Evolutionary conservation across 2,329 filamentous ascomycete genomes (phyloP), one percentile per base, ranked within the genome.

Genomic region (Dactylellina cionopaga): DNA sequence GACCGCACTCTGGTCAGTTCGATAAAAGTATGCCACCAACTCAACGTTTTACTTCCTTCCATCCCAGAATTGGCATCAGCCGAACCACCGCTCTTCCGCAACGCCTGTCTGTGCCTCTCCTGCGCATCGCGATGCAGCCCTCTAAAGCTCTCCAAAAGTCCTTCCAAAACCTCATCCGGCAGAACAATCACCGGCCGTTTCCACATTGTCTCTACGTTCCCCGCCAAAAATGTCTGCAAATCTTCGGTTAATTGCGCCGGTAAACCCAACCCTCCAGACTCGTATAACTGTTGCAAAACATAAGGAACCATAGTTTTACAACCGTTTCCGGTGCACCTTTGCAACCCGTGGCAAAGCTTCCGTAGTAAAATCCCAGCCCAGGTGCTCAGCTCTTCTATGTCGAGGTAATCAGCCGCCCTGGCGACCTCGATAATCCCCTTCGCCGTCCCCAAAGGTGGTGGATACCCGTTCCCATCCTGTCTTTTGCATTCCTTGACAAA

Each of bases 401-500:
- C 65, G 5, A 76, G 58, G 37, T 75, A 76, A 65, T 76, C 74
- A 22, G 75, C 75, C 55, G 75, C 75, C 13, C 65, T 55, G 1
- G 74, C 74, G n/a, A 76, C 73, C 17, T 76, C 73, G 6, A 76
- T 51, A n/a, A 76, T 17, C 11, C 58, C 58, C 29, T 51, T 64
- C 37, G 74, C 75, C 2, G 73, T 74, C 0, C 52, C 44, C 2
- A 65, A 2, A 5, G 68, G 68, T 2, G 68, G 52, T 2, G 59
- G 46, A 33, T 65, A 52, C 7, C 44, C 44, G 46, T 60, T 72
- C 5, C 39, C 43, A 33, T 65, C 68, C 9, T 54, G 52, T 2
- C 52, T 13, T 31, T 59, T 64, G 27, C 68, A 72, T n/a, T 31
- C 54, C 1, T 15, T 25, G 5, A 72, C 15, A 11, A 72, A 29